Conservation (phyloP, 108 stramenopile genomes). For the Halocafeteria seosinensis region DNA sequence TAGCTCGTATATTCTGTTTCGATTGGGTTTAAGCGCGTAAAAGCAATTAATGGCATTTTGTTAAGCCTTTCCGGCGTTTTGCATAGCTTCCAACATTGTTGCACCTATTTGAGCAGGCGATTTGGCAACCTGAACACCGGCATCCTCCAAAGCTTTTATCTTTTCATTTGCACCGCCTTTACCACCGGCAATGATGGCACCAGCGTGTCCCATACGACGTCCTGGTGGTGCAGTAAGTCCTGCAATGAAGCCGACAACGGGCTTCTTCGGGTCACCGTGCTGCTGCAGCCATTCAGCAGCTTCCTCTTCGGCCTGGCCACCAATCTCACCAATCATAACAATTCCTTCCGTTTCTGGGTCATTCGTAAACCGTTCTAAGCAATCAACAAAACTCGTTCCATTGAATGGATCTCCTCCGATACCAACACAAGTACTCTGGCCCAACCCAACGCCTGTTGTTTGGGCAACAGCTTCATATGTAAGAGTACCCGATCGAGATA, state of each 20-base stretch:
- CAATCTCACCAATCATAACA: conserved; percentile 99
- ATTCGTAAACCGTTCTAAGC: conserved; percentile 81
- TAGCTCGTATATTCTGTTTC: too few relatives aligned
- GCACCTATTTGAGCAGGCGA: conserved; percentile 79
- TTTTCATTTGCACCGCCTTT: conserved; percentile 87
- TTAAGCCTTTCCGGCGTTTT: conserved; percentile 13
- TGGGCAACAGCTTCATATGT: conserved; percentile 96
- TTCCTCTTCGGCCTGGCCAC: conserved; percentile 87
- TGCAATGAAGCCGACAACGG: conserved; percentile 97
- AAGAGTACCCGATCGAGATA: conserved; percentile 76
- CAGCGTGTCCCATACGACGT: conserved; percentile 97
- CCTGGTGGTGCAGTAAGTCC: conserved; percentile 97
- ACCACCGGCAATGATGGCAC: conserved; percentile 91
- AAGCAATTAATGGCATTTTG: too few relatives aligned
- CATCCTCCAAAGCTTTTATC: conserved; percentile 73
- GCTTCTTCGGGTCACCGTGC: conserved; percentile 86
- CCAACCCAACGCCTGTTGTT: conserved; percentile 80
- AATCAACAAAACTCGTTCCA: conserved; percentile 96
- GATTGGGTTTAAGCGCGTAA: too few relatives aligned
- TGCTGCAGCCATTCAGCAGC: conserved; percentile 90
- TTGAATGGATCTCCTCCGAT: conserved; percentile 98
- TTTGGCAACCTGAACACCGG: conserved; percentile 72
- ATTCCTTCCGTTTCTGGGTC: conserved; percentile 86
- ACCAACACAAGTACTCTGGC: conserved; percentile 88
- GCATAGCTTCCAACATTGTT: conserved; percentile 86